Evolutionary conservation across 352 stramenopile species (phyloP).

Genomic region (Blastocystis sp.): DNA sequence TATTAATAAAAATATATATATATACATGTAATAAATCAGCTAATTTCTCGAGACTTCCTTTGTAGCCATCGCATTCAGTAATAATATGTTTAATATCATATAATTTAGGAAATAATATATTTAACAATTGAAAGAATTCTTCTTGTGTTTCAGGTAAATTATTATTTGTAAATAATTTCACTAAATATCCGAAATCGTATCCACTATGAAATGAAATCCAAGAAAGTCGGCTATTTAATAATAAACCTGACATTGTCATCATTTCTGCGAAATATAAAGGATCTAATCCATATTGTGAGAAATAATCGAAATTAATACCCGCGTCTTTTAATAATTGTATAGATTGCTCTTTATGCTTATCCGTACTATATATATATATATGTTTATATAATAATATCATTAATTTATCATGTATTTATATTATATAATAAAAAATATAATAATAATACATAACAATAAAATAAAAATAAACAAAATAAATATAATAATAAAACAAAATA

Average conservation of each 20-base stretch:
- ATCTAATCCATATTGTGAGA: conserved; percentile 1
- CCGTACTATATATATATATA: conserved; percentile 11
- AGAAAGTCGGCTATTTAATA: conserved; percentile 26
- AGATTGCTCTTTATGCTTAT: conserved; percentile 19
- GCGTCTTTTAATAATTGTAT: conserved; percentile 1
- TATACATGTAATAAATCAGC: conserved; percentile 33
- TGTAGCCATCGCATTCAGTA: conserved; percentile 2
- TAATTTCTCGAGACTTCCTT: conserved; percentile 13
- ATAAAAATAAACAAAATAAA: too few relatives aligned
- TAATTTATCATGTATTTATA: too few relatives aligned
- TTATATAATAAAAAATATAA: too few relatives aligned
- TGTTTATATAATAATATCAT: too few relatives aligned
- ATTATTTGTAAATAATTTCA: conserved; percentile 12
- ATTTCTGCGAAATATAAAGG: conserved; percentile 21
- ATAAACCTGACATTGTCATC: conserved; percentile 30
- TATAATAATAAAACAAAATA: too few relatives aligned
- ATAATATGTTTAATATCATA: conserved; percentile 35
- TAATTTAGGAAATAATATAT: conserved; percentile 34
- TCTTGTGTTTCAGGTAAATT: conserved; percentile 14
- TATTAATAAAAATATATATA: too few relatives aligned
- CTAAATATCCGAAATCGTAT: conserved; percentile 34
- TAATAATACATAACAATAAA: too few relatives aligned
- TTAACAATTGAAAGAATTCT: conserved; percentile 2
- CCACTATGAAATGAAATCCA: conserved; percentile 36
- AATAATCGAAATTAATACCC: conserved; percentile 15